phyloP scores from a whole-genome alignment of 257 asterid species.

The Solanum ossicruentum region DNA sequence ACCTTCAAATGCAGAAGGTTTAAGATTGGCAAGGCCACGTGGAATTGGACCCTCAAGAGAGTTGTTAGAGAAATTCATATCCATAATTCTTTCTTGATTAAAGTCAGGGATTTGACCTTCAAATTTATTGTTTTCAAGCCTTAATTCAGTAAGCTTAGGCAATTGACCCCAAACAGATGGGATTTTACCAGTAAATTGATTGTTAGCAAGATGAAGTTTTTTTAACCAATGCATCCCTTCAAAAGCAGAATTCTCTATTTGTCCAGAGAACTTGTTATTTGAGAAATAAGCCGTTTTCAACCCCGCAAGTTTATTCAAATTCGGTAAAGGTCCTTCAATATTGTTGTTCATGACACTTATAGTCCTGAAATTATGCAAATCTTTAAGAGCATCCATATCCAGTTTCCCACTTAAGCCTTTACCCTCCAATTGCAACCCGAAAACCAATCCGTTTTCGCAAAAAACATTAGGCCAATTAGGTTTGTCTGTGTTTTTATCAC shows the following conservation, averaged over 20 bases:
- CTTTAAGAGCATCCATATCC: conserved; percentile 27
- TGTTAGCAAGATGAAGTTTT: conserved; percentile 43
- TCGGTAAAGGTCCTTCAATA: conserved; percentile 38
- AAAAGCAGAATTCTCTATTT: conserved; percentile 13
- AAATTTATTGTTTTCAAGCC: conserved; percentile 31
- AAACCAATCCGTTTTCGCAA: conserved; percentile 24
- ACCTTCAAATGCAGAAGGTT: conserved; percentile 37
- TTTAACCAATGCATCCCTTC: conserved; percentile 32
- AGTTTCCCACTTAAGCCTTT: conserved; percentile 37
- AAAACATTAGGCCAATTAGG: conserved; percentile 30
- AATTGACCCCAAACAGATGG: conserved; percentile 19
- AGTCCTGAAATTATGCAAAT: conserved; percentile 21
- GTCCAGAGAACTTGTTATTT: conserved; percentile 38
- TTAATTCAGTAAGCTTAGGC: conserved; percentile 39
- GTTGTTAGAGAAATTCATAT: conserved; percentile 31
- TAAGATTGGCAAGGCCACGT: conserved; percentile 7
- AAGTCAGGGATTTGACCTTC: conserved; percentile 40
- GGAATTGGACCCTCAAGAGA: conserved; percentile 46
- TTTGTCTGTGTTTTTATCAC: conserved; percentile 5
- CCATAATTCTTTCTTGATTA: conserved; percentile 2
- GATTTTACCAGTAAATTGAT: conserved; percentile 30
- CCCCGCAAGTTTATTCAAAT: conserved; percentile 9
- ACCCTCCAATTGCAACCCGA: conserved; percentile 35
- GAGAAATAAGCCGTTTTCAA: conserved; percentile 31
- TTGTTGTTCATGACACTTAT: conserved; percentile 36